Conservation (phyloP, 768 basidiomycete genomes). For the Hygrophorus pudorinus region DNA sequence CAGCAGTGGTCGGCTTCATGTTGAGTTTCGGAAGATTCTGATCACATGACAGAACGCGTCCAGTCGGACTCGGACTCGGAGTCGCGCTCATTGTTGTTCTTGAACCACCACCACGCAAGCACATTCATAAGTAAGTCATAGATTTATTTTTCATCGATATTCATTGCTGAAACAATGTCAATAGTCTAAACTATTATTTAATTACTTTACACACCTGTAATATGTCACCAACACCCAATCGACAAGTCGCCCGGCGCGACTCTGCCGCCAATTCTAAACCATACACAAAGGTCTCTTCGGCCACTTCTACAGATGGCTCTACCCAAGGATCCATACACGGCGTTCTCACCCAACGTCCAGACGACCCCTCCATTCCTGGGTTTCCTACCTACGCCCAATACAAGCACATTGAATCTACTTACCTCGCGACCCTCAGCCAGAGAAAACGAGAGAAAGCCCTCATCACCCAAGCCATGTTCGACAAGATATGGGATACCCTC, state of each 20-base stretch:
- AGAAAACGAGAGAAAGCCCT: conserved; percentile 56
- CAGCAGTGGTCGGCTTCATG: no score
- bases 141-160: no score
- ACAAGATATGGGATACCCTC: conserved; percentile 62
- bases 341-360: conserved; percentile 4
- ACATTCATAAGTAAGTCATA: no score
- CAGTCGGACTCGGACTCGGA: no score
- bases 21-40: no score
- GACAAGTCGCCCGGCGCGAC: neutral
- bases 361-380: conserved; percentile 23
- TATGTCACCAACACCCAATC: neutral
- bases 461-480: conserved; percentile 61
- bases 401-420: conserved; percentile 45
- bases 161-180: no score
- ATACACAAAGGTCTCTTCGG: conserved; percentile 18
- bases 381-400: conserved; percentile 58
- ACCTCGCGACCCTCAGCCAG: conserved; percentile 47
- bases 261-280: conserved; percentile 22
- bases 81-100: no score
- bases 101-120: no score
- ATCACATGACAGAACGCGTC: no score
- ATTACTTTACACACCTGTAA: no score
- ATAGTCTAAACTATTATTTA: no score
- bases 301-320: conserved; percentile 2
- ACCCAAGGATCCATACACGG: conserved; percentile 6